These are phyloP conservation scores for Alopecurus myosuroides DNA, from an alignment of 176 grass and related monocot species.

Conservation along the genomic window DNA sequence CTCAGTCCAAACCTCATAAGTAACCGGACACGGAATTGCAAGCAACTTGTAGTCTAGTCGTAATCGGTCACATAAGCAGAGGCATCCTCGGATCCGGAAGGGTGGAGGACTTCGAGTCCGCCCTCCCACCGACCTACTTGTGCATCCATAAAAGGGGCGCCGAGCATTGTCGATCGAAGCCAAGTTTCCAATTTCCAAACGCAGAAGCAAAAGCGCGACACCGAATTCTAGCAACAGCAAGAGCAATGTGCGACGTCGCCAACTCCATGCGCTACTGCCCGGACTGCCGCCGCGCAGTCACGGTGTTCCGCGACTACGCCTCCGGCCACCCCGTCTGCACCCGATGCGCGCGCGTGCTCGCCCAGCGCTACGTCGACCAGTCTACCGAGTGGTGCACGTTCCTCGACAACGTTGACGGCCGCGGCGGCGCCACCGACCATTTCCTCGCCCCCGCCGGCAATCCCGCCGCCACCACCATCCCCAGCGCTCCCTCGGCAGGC, in stretches of 20 bases:
- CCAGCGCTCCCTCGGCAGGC: background rate
- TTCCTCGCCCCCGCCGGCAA: background rate
- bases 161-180: background rate
- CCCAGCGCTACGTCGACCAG: background rate
- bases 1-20: too few species aligned
- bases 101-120: background rate
- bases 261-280: slow-evolving; percentile 16
- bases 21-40: too few species aligned
- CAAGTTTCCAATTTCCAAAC: background rate
- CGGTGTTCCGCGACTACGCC: background rate
- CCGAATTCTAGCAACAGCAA: background rate
- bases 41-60: too few species aligned
- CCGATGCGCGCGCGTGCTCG: background rate
- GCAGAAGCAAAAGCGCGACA: background rate
- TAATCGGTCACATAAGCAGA: too few species aligned
- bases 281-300: slow-evolving; percentile 2
- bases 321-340: slow-evolving; percentile 25
- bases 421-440: background rate
- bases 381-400: slow-evolving; percentile 12
- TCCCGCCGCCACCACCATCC: background rate
- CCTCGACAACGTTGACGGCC: background rate
- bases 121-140: background rate
- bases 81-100: background rate
- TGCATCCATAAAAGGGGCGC: background rate
- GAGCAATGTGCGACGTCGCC: background rate